Percentiles rank a stretch among this genome's conserved stretches.
These are phyloP conservation scores for Medicago arabica DNA, from an alignment of 306 rosid genomes.

Conservation along the genomic window DNA sequence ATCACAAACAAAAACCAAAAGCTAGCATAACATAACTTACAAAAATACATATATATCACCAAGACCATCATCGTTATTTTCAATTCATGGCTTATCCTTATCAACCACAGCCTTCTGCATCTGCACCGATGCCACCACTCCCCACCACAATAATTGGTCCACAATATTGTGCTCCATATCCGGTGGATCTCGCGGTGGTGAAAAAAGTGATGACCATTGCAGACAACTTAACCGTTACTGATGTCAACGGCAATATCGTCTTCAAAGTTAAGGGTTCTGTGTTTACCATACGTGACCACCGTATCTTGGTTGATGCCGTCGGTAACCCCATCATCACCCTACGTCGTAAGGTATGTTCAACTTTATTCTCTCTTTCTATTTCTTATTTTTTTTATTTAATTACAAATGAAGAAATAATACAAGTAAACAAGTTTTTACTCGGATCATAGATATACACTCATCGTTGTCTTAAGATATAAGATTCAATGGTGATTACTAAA, in stretches of 20 bases:
- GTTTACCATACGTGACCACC: constrained; percentile 42
- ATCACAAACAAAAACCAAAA: background rate
- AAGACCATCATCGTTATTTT: background rate
- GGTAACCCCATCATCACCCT: constrained; percentile 52
- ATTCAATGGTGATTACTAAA: no score
- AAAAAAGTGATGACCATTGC: constrained; percentile 46
- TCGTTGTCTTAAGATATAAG: no score
- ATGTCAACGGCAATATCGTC: constrained; percentile 51
- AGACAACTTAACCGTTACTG: constrained; percentile 53
- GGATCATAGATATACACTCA: no score
- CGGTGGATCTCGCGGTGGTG: constrained; percentile 49
- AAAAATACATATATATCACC: no score
- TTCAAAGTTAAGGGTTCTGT: constrained; percentile 55
- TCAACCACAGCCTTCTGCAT: background rate
- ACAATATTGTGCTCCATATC: constrained; percentile 52
- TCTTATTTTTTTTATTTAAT: no score
- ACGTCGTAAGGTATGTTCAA: constrained; percentile 42
- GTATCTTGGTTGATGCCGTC: constrained; percentile 51
- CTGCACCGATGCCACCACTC: background rate
- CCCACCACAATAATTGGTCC: constrained; percentile 45
- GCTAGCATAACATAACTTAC: background rate
- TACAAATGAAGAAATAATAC: no score
- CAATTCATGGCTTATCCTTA: constrained; percentile 37
- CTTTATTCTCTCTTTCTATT: background rate
- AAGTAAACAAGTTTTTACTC: no score